These are phyloP conservation scores for Colletotrichum gloeosporioides DNA, from an alignment of 2,329 filamentous ascomycete species.

Conservation along the genomic window DNA sequence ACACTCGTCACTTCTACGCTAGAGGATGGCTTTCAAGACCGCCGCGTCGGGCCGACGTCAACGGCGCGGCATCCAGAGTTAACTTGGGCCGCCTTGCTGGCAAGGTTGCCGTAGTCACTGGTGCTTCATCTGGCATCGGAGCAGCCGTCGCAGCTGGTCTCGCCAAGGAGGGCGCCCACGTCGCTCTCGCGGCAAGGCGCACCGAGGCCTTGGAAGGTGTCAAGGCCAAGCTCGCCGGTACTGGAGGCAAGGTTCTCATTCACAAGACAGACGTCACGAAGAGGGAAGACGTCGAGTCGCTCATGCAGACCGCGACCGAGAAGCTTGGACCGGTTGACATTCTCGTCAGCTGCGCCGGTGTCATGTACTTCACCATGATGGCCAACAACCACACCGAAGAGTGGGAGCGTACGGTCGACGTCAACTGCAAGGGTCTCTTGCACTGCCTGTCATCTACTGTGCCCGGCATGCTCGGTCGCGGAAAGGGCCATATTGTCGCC, in stretches of 20 bases:
- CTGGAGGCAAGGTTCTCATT: slow-evolving; percentile 68
- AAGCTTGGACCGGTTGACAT: slow-evolving; percentile 78
- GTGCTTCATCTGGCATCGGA: slow-evolving; percentile 81
- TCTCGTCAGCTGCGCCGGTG: slow-evolving; percentile 79
- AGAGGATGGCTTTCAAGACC: slow-evolving; percentile 75
- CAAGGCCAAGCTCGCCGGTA: slow-evolving; percentile 61
- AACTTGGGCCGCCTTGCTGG: slow-evolving; percentile 67
- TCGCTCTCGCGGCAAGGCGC: slow-evolving; percentile 76
- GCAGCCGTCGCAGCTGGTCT: slow-evolving; percentile 75
- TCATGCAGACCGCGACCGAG: slow-evolving; percentile 63
- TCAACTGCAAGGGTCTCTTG: slow-evolving; percentile 85
- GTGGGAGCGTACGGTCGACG: slow-evolving; percentile 83
- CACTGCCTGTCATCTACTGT: slow-evolving; percentile 74
- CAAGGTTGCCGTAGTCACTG: slow-evolving; percentile 77
- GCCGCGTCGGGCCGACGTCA: slow-evolving; percentile 52
- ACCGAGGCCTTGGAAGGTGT: slow-evolving; percentile 71
- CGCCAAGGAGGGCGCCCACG: slow-evolving; percentile 72
- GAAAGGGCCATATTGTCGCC: slow-evolving; percentile 75
- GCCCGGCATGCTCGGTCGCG: slow-evolving; percentile 73
- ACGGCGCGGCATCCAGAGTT: slow-evolving; percentile 22
- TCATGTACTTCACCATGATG: slow-evolving; percentile 94
- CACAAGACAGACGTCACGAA: slow-evolving; percentile 77
- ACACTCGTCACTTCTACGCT: slow-evolving; percentile 81
- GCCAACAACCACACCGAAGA: slow-evolving; percentile 74
- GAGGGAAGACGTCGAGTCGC: slow-evolving; percentile 67